These are phyloP conservation scores for Nannochloropsis gaditana DNA, from an alignment of 108 stramenopile genomes.

Conservation along the genomic window DNA sequence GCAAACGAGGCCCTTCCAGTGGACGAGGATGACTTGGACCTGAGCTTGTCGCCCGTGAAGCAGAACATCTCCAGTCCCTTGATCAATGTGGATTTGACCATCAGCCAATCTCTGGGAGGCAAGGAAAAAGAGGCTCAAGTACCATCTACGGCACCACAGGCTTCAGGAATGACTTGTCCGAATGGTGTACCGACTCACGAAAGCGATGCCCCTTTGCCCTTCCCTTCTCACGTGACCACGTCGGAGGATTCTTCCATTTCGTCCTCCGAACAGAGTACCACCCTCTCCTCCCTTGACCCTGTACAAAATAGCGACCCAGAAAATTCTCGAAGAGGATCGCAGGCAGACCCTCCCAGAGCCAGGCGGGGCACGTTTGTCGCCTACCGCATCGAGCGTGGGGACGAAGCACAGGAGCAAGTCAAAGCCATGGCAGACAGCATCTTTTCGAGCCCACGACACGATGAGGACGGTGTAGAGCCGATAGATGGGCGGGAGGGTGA, in stretches of 20 bases:
- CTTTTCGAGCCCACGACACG: neutral
- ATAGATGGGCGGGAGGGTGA: neutral
- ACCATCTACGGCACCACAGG: neutral
- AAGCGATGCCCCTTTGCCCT: neutral
- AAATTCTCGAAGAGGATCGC: neutral
- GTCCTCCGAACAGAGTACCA: neutral
- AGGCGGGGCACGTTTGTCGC: neutral
- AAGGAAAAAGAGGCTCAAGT: neutral
- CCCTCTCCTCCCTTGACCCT: neutral
- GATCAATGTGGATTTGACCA: neutral
- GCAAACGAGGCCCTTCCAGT: neutral
- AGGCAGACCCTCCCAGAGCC: neutral
- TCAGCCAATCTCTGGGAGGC: neutral
- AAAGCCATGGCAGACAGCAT: slow-evolving; percentile 20
- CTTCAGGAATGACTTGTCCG: neutral
- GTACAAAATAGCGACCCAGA: neutral
- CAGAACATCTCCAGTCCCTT: neutral
- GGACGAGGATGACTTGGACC: slow-evolving; percentile 14
- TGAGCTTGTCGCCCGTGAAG: neutral
- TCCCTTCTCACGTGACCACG: neutral
- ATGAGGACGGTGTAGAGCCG: neutral
- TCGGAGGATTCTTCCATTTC: neutral
- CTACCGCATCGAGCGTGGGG: neutral
- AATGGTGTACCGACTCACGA: neutral
- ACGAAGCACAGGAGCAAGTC: slow-evolving; percentile 19